phyloP scores from a whole-genome alignment of 805 yeast species.

The Hanseniaspora singularis region DNA sequence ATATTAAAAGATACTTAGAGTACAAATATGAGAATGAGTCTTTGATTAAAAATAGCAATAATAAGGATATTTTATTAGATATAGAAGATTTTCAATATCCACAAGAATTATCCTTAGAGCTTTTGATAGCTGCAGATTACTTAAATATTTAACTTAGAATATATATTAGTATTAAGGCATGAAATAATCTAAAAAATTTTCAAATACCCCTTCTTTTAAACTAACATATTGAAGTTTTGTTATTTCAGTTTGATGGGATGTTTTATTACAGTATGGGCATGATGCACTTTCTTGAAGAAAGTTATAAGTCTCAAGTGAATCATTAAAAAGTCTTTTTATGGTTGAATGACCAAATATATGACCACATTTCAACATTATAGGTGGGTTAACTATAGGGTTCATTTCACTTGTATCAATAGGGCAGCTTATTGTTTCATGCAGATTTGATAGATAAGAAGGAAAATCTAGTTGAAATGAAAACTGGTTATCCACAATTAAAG shows the following conservation, averaged over 20 bases:
- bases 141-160: slow-evolving; percentile 21
- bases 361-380: background rate
- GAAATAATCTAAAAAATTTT: slow-evolving; percentile 10
- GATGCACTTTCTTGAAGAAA: background rate
- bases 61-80: slow-evolving; percentile 36
- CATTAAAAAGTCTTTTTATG: background rate
- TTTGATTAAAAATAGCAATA: slow-evolving; percentile 26
- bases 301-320: background rate
- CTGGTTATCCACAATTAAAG: background rate
- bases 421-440: background rate
- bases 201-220: background rate
- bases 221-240: background rate
- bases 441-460: background rate
- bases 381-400: background rate
- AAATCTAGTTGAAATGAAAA: background rate
- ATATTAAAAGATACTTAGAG: slow-evolving; percentile 74
- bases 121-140: slow-evolving; percentile 86
- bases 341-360: slow-evolving; percentile 12
- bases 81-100: slow-evolving; percentile 85
- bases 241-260: background rate
- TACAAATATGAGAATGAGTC: slow-evolving; percentile 50
- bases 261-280: slow-evolving; percentile 10
- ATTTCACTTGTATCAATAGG: slow-evolving; percentile 5
- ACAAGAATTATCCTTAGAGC: slow-evolving; percentile 84
- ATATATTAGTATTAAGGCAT: background rate